Evolutionary conservation across 768 basidiomycete genomes (phyloP), one percentile per base, ranked within the genome.

Genomic region (Auriscalpium orientale): DNA sequence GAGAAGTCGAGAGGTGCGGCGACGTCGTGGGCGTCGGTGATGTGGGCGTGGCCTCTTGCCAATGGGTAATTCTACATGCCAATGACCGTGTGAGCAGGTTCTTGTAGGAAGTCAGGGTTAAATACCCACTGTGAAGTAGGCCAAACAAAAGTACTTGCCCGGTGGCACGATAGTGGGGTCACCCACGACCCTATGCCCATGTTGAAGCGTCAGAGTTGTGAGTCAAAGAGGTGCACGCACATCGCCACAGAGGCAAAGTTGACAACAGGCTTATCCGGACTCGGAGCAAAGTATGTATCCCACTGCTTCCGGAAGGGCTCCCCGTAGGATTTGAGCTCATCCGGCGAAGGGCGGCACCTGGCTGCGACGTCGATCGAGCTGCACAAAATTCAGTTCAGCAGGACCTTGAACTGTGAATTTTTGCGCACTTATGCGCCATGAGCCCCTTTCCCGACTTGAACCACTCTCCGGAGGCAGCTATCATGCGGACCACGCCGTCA

Each of bases 361-460:
- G 65, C 46, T 2, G 60, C 66, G 0, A 56, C 56, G 20, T 68
- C 68, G 13, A 67, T 11, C 9, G 54, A 49, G 43, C 68, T 68
- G 12, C 1, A 56, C 4, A 21, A 35, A 20, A 20, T 18, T 16
- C 44, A 16, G 7, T 33, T 18, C 12, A 11, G 10, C n/a, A 28
- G 2, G 28, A 28, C 28, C 2, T 7, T 28, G 28, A 4, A 28
- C 28, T 5, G 28, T 28, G 13, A 34, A 11, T 22, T 11, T 8
- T 1, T 16, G 54, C 74, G 2, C 33, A 84, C 85, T 80, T 85
- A 58, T 79, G 73, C 1, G 81, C 73, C 61, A 85, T 71, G 46
- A 79, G 63, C 2, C 82, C 81, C 35, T 64, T 72, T 0, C 79
- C 81, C 0, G 66, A 64, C 18, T 63, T 60, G 10, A 64, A 55